Evolutionary conservation across 2,329 filamentous ascomycete genomes (phyloP).

Genomic region (Acarospora socialis): DNA sequence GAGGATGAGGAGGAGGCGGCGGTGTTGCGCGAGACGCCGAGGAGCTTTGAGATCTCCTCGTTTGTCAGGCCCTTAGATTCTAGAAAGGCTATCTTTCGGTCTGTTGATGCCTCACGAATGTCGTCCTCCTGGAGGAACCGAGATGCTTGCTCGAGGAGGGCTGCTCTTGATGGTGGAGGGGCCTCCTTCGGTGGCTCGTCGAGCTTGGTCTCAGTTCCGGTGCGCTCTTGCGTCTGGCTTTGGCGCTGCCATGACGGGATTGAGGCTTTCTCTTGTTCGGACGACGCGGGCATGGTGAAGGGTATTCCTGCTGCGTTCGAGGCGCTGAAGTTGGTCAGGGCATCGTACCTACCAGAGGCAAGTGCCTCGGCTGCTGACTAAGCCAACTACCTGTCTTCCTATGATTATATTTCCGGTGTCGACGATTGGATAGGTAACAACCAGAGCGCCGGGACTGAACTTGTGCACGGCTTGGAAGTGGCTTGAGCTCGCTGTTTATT

Average conservation of each 20-base stretch:
- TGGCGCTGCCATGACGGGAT: constrained; percentile 28
- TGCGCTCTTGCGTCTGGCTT: constrained; percentile 25
- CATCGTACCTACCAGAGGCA: too few species aligned
- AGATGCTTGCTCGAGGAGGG: constrained; percentile 51
- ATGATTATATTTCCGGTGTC: too few species aligned
- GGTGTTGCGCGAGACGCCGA: constrained; percentile 31
- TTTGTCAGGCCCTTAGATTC: constrained; percentile 58
- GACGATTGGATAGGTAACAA: too few species aligned
- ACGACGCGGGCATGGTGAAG: constrained; percentile 22
- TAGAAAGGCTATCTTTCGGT: constrained; percentile 64
- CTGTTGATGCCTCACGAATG: constrained; percentile 52
- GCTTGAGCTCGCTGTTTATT: too few species aligned
- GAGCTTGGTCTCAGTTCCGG: constrained; percentile 15
- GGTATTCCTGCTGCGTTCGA: constrained; percentile 3
- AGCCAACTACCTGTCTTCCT: too few species aligned
- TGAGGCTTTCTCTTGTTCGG: constrained; percentile 18
- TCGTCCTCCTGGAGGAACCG: constrained; percentile 62
- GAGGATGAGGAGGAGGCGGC: constrained; percentile 13
- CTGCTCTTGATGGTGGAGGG: constrained; percentile 17
- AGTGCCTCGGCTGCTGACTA: too few species aligned
- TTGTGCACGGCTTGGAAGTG: too few species aligned
- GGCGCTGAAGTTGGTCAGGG: neutral
- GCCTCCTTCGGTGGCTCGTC: constrained; percentile 10
- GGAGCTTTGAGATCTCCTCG: constrained; percentile 52
- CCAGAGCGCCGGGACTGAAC: too few species aligned